phyloP scores from a whole-genome alignment of 2,329 filamentous ascomycete genomes.

The Aspergillus tamarii region DNA sequence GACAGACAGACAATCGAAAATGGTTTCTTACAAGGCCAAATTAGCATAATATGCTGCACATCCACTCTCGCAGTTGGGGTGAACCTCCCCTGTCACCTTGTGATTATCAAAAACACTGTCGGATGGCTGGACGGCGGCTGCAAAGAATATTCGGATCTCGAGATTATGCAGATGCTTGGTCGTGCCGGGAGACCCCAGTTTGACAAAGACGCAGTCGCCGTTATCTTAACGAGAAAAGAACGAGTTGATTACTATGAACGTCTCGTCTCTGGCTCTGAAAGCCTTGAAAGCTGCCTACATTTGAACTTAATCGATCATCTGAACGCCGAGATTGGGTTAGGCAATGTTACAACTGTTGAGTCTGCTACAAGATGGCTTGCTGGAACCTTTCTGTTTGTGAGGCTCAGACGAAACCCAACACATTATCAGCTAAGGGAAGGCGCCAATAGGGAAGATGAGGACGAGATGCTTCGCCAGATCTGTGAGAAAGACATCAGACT shows the following conservation, averaged over 20 bases:
- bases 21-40: slow-evolving; percentile 69
- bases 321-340: slow-evolving; percentile 80
- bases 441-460: slow-evolving; percentile 53
- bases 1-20: slow-evolving; percentile 71
- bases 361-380: slow-evolving; percentile 74
- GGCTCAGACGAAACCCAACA: slow-evolving; percentile 69
- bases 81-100: slow-evolving; percentile 81
- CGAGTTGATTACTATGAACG: slow-evolving; percentile 69
- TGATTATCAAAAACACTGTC: slow-evolving; percentile 79
- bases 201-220: slow-evolving; percentile 72
- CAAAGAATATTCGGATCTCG: slow-evolving; percentile 77
- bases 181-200: slow-evolving; percentile 83
- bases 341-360: slow-evolving; percentile 66
- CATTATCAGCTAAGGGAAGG: slow-evolving; percentile 69
- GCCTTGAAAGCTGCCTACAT: slow-evolving; percentile 78
- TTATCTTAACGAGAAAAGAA: slow-evolving; percentile 75
- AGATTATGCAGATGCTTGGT: slow-evolving; percentile 90
- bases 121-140: slow-evolving; percentile 63
- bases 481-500: slow-evolving; percentile 69
- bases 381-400: slow-evolving; percentile 77
- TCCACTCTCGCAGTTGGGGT: slow-evolving; percentile 83
- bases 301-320: slow-evolving; percentile 79
- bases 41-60: slow-evolving; percentile 83
- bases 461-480: slow-evolving; percentile 69
- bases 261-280: slow-evolving; percentile 73